A percentile compares a stretch with the other conserved stretches of the same genome.
These are phyloP conservation scores for Suillus americanus DNA, from an alignment of 768 basidiomycete species.

Conservation along the genomic window DNA sequence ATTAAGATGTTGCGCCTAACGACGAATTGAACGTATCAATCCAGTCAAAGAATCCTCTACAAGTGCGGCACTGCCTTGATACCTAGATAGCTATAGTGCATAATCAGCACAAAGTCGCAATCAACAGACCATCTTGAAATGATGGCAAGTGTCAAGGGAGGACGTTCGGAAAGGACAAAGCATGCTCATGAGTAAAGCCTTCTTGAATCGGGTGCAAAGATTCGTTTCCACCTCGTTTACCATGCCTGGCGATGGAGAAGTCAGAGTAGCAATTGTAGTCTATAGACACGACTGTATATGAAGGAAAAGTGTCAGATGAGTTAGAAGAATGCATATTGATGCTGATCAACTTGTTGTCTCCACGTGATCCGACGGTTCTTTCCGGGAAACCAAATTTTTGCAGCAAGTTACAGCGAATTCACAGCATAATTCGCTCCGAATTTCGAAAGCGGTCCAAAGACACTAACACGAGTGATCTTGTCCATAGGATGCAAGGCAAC, in stretches of 20 bases:
- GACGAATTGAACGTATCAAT: conserved; percentile 2
- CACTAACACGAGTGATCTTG: not conserved
- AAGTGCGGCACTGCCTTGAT: conserved; percentile 66
- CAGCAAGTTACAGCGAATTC: not conserved
- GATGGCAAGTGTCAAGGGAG: conserved; percentile 78
- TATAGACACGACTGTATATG: conserved; percentile 15
- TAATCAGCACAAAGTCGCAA: not conserved
- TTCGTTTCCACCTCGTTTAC: conserved; percentile 10
- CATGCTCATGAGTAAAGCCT: conserved; percentile 96
- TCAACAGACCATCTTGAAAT: conserved; percentile 3
- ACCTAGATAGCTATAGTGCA: conserved; percentile 42
- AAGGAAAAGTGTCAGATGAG: not conserved
- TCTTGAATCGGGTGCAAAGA: conserved; percentile 57
- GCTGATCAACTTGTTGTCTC: not conserved
- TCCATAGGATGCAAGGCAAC: not conserved
- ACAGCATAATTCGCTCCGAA: not conserved
- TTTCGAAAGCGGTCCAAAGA: not conserved
- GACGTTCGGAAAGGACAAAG: conserved; percentile 66
- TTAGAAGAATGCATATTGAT: not conserved
- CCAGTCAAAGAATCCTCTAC: conserved; percentile 38
- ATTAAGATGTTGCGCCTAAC: conserved; percentile 73
- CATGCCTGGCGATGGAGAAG: conserved; percentile 2
- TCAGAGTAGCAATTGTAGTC: conserved; percentile 15
- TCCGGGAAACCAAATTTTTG: not conserved
- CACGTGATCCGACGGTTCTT: not conserved